Evolutionary conservation across 257 asterid species (phyloP).

Genomic region (Haberlea rhodopensis): DNA sequence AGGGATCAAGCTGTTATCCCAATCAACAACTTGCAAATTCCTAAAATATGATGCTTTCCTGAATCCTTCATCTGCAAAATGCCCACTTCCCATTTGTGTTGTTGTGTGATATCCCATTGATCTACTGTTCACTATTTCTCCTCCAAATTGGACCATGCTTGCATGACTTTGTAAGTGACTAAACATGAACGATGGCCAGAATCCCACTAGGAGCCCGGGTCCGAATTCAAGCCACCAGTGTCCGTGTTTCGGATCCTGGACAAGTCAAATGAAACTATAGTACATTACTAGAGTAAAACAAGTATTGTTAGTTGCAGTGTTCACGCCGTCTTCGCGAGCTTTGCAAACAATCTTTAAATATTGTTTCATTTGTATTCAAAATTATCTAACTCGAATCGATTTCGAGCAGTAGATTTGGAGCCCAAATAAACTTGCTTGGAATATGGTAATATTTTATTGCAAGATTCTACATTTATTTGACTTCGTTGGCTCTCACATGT

Average conservation of each 20-base stretch:
- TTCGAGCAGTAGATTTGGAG: too few species aligned
- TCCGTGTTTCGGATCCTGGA: slow-evolving; percentile 57
- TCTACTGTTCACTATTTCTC: slow-evolving; percentile 44
- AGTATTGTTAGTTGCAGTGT: too few species aligned
- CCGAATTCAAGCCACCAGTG: slow-evolving; percentile 62
- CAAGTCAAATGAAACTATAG: background rate
- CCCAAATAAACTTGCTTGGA: background rate
- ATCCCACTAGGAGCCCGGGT: slow-evolving; percentile 44
- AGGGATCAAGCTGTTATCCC: slow-evolving; percentile 51
- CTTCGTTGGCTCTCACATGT: background rate
- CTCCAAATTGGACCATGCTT: slow-evolving; percentile 57
- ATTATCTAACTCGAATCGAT: too few species aligned
- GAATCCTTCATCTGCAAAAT: slow-evolving; percentile 53
- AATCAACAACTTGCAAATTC: slow-evolving; percentile 50
- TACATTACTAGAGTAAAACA: background rate
- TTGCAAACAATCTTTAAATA: too few species aligned
- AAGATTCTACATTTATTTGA: background rate
- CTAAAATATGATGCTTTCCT: slow-evolving; percentile 52
- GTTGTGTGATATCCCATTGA: slow-evolving; percentile 41
- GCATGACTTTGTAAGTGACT: slow-evolving; percentile 41
- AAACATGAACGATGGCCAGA: slow-evolving; percentile 51
- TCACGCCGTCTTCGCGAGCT: too few species aligned
- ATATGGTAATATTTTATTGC: too few species aligned
- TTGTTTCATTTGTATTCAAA: too few species aligned
- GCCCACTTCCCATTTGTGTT: slow-evolving; percentile 64